phyloP scores from a whole-genome alignment of 1,284 basidiomycete species.

The Malassezia arunalokei region DNA sequence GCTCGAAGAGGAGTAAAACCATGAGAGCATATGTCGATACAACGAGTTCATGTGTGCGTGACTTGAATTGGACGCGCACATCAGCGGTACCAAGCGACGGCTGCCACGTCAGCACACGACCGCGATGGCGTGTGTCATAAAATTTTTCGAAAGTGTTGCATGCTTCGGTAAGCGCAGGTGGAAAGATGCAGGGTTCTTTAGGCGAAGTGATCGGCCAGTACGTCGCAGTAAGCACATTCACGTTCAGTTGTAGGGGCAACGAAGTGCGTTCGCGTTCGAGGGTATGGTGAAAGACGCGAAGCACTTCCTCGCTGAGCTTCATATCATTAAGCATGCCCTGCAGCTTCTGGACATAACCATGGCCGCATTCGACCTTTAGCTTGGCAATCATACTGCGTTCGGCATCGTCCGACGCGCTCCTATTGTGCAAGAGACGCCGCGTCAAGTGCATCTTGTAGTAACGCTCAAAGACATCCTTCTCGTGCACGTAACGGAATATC shows the following conservation, averaged over 20 bases:
- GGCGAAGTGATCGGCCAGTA: conserved; percentile 40
- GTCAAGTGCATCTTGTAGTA: conserved; percentile 96
- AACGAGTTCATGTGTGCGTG: conserved; percentile 73
- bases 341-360: conserved; percentile 92
- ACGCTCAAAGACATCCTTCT: conserved; percentile 94
- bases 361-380: conserved; percentile 90
- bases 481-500: conserved; percentile 82
- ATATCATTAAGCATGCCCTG: conserved; percentile 99
- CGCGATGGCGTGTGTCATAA: conserved; percentile 77
- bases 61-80: conserved; percentile 69
- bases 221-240: conserved; percentile 42
- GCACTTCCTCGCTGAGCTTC: conserved; percentile 73
- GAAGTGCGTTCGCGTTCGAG: conserved; percentile 51
- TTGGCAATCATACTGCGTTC: conserved; percentile 96
- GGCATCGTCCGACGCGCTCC: conserved; percentile 90
- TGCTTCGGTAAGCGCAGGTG: conserved; percentile 25
- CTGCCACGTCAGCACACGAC: conserved; percentile 85
- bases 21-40: conserved; percentile 81
- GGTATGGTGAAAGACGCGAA: conserved; percentile 60
- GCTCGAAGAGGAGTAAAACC: conserved; percentile 77
- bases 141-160: conserved; percentile 69
- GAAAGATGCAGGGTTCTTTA: conserved; percentile 24
- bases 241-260: conserved; percentile 62
- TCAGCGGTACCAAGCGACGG: conserved; percentile 84
- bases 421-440: conserved; percentile 70